Evolutionary conservation across 2,329 filamentous ascomycete genomes (phyloP), one percentile per base, ranked within the genome.

Genomic region (Trichophyton simii): DNA sequence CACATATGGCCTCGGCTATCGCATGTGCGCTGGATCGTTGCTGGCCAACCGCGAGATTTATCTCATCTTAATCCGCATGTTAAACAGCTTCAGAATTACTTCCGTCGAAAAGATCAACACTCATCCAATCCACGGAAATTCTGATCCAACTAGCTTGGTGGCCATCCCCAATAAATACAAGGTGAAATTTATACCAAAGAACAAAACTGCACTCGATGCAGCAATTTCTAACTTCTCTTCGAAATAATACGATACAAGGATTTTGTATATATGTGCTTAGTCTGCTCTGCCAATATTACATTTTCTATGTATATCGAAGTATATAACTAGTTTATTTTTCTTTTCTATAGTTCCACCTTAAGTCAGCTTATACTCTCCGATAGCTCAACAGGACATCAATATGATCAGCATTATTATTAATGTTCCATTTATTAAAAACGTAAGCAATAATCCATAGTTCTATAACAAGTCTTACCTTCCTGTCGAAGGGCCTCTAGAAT

Each of bases 31-130:
- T 0, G 84, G 83, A 42, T 83, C 79, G 1, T 68, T 84, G 44
- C 75, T 87, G 1, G 83, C 84, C 9, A 86, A 87, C 67, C 76
- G 84, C 1, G 84, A 87, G 68, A 74, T 87, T 18, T 87, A 87
- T 63, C 75, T 86, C 8, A 76, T 84, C 9, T 87, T 84, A 67
- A 78, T 86, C 72, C 78, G 84, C 34, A 79, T 83, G 65, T 72
- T 87, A 28, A 83, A 80, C 69, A 81, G 81, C 66, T 86, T 87
- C 70, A 79, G 80, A 63, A 79, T 87, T 61, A 73, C 81, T 60
- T 79, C 79, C 63, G 72, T 77, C 59, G 80, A 80, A 46, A 73
- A 79, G 5, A 77, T 83, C 0, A 82, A 86, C 59, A 80, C 78
- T 31, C 79, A 87, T 68, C 84, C 84, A 1, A 73, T 87, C 6